Evolutionary conservation across 345 rosid genomes (phyloP).

Genomic region (Syzygium aqueum): DNA sequence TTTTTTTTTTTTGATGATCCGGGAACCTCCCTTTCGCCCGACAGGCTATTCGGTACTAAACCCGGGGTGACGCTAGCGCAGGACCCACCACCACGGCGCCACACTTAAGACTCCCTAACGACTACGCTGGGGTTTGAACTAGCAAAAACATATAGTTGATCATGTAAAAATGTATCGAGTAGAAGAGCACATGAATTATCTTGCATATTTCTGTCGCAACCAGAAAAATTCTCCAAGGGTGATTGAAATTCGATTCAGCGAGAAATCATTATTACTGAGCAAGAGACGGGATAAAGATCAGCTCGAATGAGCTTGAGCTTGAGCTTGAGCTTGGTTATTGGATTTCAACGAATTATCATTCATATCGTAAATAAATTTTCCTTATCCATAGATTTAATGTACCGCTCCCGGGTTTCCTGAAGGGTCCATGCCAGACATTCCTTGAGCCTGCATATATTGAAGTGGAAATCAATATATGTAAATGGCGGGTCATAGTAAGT

Average conservation of each 20-base stretch:
- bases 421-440: not conserved
- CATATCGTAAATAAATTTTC: not conserved
- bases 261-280: not conserved
- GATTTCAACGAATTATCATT: not conserved
- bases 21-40: no score
- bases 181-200: not conserved
- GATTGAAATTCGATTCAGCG: not conserved
- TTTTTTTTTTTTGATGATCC: no score
- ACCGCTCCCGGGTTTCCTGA: not conserved
- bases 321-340: not conserved
- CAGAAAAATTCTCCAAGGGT: not conserved
- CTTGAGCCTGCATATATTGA: not conserved
- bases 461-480: not conserved
- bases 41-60: no score
- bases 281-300: not conserved
- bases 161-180: not conserved
- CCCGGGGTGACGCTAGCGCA: no score
- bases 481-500: not conserved
- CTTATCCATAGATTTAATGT: not conserved
- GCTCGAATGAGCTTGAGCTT: not conserved
- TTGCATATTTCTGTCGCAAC: not conserved
- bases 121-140: no score
- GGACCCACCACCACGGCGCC: no score
- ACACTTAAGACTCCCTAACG: no score
- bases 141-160: not conserved